Evolutionary conservation across 768 basidiomycete genomes (phyloP).

Genomic region (Fistulinella prunicolor): DNA sequence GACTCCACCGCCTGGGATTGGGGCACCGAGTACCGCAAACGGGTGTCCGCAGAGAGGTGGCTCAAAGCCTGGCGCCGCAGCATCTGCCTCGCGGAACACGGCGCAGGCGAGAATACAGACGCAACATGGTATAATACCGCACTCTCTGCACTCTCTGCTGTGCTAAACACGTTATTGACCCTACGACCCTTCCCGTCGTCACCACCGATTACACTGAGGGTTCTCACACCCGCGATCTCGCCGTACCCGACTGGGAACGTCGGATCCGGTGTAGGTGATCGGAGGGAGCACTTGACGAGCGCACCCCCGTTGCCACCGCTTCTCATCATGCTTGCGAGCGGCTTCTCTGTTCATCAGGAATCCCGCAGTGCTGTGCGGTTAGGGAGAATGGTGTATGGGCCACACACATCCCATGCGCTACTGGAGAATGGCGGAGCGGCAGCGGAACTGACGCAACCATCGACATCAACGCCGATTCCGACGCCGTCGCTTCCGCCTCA

Average conservation of each 20-base stretch:
- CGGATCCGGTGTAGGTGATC: slow-evolving; percentile 1
- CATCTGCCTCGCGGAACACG: slow-evolving; percentile 4
- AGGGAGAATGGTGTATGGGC: slow-evolving; percentile 19
- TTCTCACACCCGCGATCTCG: slow-evolving; percentile 13
- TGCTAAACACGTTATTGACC: slow-evolving; percentile 36
- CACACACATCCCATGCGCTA: slow-evolving; percentile 8
- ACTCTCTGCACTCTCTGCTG: slow-evolving; percentile 23
- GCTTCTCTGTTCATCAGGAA: slow-evolving; percentile 8
- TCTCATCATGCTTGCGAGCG: slow-evolving; percentile 24
- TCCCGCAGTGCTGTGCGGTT: slow-evolving; percentile 25
- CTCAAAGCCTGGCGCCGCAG: slow-evolving; percentile 25
- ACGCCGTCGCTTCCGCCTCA: slow-evolving; percentile 35
- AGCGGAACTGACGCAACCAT: too few species aligned
- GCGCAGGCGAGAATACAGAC: neutral
- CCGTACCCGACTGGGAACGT: slow-evolving; percentile 8
- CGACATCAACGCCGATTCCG: neutral
- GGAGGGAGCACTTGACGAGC: slow-evolving; percentile 23
- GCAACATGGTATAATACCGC: neutral
- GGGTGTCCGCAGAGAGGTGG: slow-evolving; percentile 19
- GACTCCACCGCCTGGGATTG: slow-evolving; percentile 20
- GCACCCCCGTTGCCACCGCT: slow-evolving; percentile 34
- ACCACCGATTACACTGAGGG: slow-evolving; percentile 21
- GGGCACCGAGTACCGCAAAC: slow-evolving; percentile 24
- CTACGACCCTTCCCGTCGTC: slow-evolving; percentile 28
- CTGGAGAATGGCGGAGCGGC: neutral